Base-by-base conservation (phyloP, 345 rosid species). In the Cardamine chenopodiifolia region DNA sequence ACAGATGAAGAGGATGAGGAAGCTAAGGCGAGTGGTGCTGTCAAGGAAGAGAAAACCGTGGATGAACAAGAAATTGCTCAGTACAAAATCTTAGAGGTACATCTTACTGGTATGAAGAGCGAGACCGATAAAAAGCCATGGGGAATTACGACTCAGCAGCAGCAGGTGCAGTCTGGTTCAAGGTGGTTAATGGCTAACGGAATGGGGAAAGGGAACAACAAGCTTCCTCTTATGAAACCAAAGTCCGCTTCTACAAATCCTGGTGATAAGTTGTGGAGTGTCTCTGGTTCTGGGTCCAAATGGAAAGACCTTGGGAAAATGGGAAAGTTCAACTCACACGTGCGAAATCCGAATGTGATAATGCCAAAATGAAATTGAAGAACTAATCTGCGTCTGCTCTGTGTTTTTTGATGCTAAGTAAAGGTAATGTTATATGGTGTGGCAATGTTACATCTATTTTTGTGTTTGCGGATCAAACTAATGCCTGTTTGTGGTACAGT, bases 131-230 rank as follows among this genome's bases (percentile, higher is more conserved):
- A 84, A 78, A 86, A 91, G 71, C 79, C 84, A 7, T 89, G 97
- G 96, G 96, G 94, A 62, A 83, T 64, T 53, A 47, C 82, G 48
- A 63, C 76, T 14, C 96, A 89, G 84, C 86, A 89, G 78, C 94
- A 89, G 76, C 96, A 93, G 78, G 89, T 89, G 81, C 96, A 91
- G 80, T 89, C 98, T 23, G 97, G 94, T 73, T 89, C 96, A 35
- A 92, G 98, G 31, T 93, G 98, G 97, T 81, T 88, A 83, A 75
- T 91, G 8, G 97, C 98, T 11, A 91, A 84, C 55, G 98, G 98
- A 70, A 93, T 93, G 98, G 98, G 98, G 28, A 93, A 93, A 88
- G 83, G 62, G 77, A 89, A 76, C 57, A 91, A 77, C 78, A 83
- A 89, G 77, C 81, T 86, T 14, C 45, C 83, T 35, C 65, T 53